These are phyloP conservation scores for Saccharomyces eubayanus DNA, from an alignment of 805 yeast species.

Conservation along the genomic window DNA sequence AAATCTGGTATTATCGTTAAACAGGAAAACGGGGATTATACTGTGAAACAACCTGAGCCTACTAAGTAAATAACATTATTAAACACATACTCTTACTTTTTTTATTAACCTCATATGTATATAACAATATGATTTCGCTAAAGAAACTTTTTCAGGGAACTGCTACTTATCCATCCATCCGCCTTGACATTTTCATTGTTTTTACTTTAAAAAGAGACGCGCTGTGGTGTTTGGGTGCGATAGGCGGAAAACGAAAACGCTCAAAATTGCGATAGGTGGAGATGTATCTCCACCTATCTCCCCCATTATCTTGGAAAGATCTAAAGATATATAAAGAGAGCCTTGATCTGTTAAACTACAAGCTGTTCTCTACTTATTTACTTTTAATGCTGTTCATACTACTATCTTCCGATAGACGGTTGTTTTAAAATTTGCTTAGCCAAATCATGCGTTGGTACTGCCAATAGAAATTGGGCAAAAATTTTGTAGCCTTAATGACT, in stretches of 20 bases:
- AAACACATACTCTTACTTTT: not conserved
- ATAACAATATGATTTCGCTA: not conserved
- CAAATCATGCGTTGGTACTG: no score
- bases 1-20: conserved; percentile 62
- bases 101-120: not conserved
- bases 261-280: not conserved
- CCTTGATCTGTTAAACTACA: not conserved
- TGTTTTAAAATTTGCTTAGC: no score
- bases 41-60: conserved; percentile 7
- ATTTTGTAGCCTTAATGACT: not conserved
- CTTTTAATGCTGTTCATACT: no score
- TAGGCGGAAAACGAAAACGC: not conserved
- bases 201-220: not conserved
- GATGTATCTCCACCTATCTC: not conserved
- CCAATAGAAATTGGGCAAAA: not conserved
- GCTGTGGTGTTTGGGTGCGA: not conserved
- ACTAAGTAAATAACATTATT: not conserved
- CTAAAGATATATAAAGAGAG: not conserved
- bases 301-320: not conserved
- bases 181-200: not conserved
- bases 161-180: not conserved
- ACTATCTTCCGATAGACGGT: no score
- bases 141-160: not conserved
- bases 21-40: conserved; percentile 50
- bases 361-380: no score